Evolutionary conservation across 2,329 filamentous ascomycete genomes (phyloP).

Genomic region (Botrytis cinerea): DNA sequence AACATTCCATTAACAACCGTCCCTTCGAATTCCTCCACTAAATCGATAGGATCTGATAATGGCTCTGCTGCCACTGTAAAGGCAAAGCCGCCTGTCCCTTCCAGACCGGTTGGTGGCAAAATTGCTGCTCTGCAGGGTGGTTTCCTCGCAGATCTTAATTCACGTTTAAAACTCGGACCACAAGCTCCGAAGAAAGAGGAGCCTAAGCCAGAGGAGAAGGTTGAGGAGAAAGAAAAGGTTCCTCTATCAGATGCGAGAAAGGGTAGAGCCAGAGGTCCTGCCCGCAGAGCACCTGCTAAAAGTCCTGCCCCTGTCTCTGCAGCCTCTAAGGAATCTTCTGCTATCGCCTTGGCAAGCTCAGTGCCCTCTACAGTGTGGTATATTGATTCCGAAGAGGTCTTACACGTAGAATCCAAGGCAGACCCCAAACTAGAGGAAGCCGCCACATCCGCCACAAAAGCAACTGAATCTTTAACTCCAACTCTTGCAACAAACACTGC

Average conservation of each 20-base stretch:
- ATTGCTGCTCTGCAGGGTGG: constrained; percentile 88
- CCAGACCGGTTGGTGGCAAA: constrained; percentile 77
- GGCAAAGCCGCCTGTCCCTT: constrained; percentile 80
- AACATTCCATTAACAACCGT: constrained; percentile 36
- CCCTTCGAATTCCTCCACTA: constrained; percentile 38
- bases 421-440: constrained; percentile 11
- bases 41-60: constrained; percentile 44
- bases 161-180: constrained; percentile 83
- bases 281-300: constrained; percentile 67
- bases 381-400: constrained; percentile 45
- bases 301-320: constrained; percentile 34
- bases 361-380: constrained; percentile 45
- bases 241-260: constrained; percentile 90
- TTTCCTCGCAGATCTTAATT: constrained; percentile 92
- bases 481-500: constrained; percentile 36
- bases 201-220: constrained; percentile 54
- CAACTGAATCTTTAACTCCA: constrained; percentile 30
- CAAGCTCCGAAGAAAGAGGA: constrained; percentile 76
- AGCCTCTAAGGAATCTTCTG: constrained; percentile 23
- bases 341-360: constrained; percentile 36
- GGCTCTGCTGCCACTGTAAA: constrained; percentile 56
- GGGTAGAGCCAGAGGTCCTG: constrained; percentile 83
- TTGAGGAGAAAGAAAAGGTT: constrained; percentile 66
- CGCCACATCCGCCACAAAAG: constrained; percentile 25
- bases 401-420: constrained; percentile 39